Conservation (phyloP, 805 yeast genomes). For the Hanseniaspora mollemarum region DNA sequence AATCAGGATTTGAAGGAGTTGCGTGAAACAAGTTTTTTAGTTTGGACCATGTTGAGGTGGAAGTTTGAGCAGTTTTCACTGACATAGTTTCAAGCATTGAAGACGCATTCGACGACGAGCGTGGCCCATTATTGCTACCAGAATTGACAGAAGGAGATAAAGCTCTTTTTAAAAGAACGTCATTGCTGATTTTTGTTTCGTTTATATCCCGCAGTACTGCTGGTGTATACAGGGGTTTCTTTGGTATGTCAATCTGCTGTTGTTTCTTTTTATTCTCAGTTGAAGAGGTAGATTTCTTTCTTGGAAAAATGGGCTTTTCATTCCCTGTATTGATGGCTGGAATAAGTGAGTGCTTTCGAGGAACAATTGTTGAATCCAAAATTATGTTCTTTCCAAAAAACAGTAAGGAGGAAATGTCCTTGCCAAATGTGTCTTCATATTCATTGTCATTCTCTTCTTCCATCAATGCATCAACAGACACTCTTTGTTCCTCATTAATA, state of each 20-base stretch:
- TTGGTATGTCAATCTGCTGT: conserved; percentile 66
- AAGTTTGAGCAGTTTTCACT: background rate
- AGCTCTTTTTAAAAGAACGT: conserved; percentile 30
- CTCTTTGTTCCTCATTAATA: conserved; percentile 11
- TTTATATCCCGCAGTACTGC: conserved; percentile 62
- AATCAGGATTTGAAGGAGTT: background rate
- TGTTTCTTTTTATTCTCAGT: conserved; percentile 28
- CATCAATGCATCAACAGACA: conserved; percentile 4
- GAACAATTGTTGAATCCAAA: conserved; percentile 23
- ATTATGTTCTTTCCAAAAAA: conserved; percentile 27
- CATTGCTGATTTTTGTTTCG: conserved; percentile 35
- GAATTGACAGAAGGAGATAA: conserved; percentile 16
- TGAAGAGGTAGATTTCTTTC: background rate
- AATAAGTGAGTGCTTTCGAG: conserved; percentile 14
- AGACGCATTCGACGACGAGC: background rate
- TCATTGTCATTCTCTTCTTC: conserved; percentile 1
- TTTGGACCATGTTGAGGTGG: conserved; percentile 11
- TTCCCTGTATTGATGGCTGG: background rate
- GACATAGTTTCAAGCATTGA: background rate
- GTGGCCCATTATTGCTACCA: background rate
- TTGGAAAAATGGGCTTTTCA: background rate
- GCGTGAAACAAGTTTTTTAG: background rate
- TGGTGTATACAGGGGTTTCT: conserved; percentile 80
- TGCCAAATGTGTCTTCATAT: conserved; percentile 1
- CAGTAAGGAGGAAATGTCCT: conserved; percentile 18